Evolutionary conservation across 495 filamentous ascomycete species (phyloP), one percentile per base, ranked within the genome.

Genomic region (Neurospora sp.): DNA sequence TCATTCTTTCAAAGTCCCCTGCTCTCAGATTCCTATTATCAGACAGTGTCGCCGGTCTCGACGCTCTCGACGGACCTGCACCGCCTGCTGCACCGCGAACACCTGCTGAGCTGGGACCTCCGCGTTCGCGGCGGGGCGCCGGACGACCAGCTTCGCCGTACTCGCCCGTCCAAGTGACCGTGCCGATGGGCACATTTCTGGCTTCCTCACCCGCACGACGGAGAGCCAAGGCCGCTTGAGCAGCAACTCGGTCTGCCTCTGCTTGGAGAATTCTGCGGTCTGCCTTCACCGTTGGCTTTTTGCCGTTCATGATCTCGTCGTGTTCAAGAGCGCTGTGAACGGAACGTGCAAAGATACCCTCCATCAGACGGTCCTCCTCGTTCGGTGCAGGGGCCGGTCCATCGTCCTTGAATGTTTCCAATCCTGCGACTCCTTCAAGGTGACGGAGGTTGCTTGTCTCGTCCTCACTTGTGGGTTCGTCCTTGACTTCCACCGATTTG

Each of bases 161-260:
- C 72, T 89, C 85, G 11, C 96, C 96, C 0, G 96, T 99, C 96
- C 96, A 99, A 2, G 96, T 98, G 17, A 95, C 92, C 0, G 92
- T 92, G 43, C 95, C 96, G 69, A 95, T 89, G 0, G 92, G 91
- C 1, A 93, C 85, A 4, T 83, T 86, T 28, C 88, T 86, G 3
- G 94, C 93, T 11, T 87, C 85, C 81, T 94, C 89, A 42, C 88
- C 89, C 34, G 93, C 91, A 66, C 88, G 88, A 38, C 89, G 89
- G 4, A 99, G 89, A 74, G 90, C 88, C 43, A 85, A 85, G 0
- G 92, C 92, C 0, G 94, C 94, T 79, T 92, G 84, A 2, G 90
- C 88, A n/a, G 94, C 94, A 15, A 94, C 88, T 15, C 87, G 86
- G 74, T 88, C 88, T 11, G 94, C 96, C 83, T 97, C 93, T n/a